Evolutionary conservation across 2,329 filamentous ascomycete genomes (phyloP).

Genomic region (Ploettnerulaceae sp.): DNA sequence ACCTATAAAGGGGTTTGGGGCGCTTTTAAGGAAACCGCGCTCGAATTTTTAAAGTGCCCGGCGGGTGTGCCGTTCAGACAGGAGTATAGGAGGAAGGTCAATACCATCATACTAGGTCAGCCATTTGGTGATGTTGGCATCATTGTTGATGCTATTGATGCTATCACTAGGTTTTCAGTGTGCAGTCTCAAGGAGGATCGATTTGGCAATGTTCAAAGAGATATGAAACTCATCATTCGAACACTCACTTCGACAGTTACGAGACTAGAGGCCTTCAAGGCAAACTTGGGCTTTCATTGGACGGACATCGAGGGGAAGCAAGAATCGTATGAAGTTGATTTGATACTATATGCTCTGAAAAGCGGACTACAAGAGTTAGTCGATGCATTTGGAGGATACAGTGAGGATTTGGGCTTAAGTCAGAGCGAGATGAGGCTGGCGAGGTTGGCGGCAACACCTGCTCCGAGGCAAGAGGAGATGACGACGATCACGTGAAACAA

Average conservation of each 20-base stretch:
- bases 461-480: conserved; percentile 7
- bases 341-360: conserved; percentile 61
- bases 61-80: conserved; percentile 67
- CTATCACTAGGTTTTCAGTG: conserved; percentile 64
- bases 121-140: conserved; percentile 66
- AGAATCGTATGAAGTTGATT: conserved; percentile 63
- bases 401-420: conserved; percentile 63
- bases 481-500: too few relatives aligned
- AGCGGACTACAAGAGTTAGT: conserved; percentile 62
- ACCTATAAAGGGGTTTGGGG: conserved; percentile 46
- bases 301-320: conserved; percentile 59
- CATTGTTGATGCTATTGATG: conserved; percentile 67
- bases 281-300: conserved; percentile 63
- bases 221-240: conserved; percentile 70
- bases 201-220: conserved; percentile 80
- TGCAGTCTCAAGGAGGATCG: conserved; percentile 74
- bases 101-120: conserved; percentile 64
- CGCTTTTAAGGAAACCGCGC: conserved; percentile 44
- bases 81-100: conserved; percentile 60
- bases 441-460: conserved; percentile 50
- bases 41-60: conserved; percentile 44
- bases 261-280: conserved; percentile 64
- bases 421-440: conserved; percentile 69
- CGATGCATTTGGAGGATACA: conserved; percentile 68
- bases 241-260: conserved; percentile 65